Evolutionary conservation across 108 stramenopile genomes (phyloP).

Genomic region (Nannochloropsis gaditana): DNA sequence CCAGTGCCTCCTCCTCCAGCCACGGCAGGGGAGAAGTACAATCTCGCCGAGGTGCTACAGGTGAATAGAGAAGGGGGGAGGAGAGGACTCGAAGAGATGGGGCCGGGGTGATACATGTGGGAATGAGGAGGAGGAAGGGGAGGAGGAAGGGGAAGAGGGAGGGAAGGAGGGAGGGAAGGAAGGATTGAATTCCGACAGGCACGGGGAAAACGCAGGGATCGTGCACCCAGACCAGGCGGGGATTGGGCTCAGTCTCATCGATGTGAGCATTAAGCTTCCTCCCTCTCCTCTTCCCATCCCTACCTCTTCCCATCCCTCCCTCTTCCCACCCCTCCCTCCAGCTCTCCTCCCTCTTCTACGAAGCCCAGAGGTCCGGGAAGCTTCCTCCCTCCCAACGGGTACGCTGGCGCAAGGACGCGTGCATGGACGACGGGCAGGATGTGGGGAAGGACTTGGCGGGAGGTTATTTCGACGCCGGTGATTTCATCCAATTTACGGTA

Average conservation of each 20-base stretch:
- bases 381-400: not conserved
- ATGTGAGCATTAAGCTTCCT: not conserved
- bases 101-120: not conserved
- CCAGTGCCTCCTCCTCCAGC: not conserved
- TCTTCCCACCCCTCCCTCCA: not conserved
- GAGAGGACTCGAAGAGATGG: not conserved
- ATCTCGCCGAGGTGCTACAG: not conserved
- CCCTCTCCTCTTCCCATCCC: not conserved
- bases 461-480: slow-evolving; percentile 15
- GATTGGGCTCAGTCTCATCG: no score
- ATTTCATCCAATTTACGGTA: not conserved
- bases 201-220: not conserved
- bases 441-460: not conserved
- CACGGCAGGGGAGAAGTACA: not conserved
- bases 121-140: not conserved
- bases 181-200: not conserved
- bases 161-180: not conserved
- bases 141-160: not conserved
- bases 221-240: not conserved
- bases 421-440: not conserved
- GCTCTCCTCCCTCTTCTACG: slow-evolving; percentile 7
- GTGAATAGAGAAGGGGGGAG: not conserved
- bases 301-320: not conserved
- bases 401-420: not conserved
- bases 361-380: not conserved